Base-by-base conservation (phyloP, 495 filamentous ascomycete species). In the Cercophora scortea region DNA sequence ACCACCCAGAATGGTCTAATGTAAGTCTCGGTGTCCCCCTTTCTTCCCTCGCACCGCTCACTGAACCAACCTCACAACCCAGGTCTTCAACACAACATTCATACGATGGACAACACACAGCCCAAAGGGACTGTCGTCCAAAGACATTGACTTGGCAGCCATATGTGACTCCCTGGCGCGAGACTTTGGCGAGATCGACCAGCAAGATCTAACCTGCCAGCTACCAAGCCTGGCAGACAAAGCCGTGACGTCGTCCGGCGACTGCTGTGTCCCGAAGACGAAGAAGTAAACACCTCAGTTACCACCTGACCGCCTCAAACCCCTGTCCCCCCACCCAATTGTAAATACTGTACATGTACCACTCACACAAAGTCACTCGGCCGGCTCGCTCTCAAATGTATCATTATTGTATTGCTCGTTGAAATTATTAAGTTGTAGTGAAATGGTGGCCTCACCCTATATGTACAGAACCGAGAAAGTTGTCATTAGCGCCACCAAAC, bases 91-190 rank as follows among this genome's bases (percentile, higher is more conserved):
- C 56, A 79, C 69, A 32, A 75, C 75, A 13, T 75, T 74, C 58
- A 81, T 86, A 50, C 74, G 80, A 40, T 90, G 85, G 87, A 90
- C 86, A 10, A 90, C 87, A 15, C 86, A 91, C 67, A 72, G 72
- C 42, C 85, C 84, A 8, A 71, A 74, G 17, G 86, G 87, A n/a
- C 72, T 91, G n/a, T 84, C 83, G 0, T 53, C 68, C 19, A 84
- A 84, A 55, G 87, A 91, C 60, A 64, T 85, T 38, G 62, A 74
- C 13, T 75, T 90, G 68, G 87, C 87, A 1, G 65, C 63, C 40
- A 75, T 79, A 52, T 90, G 87, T 65, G 86, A 90, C 62, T 61
- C 75, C 50, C 72, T 81, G 32, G 81, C 79, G 13, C 46, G 32
- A 13, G 68, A 71, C 49, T 72, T 77, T 54, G 77, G 78, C 36